Base-by-base conservation (phyloP, 164 flowering plant species). In the Tetracentron sinense region DNA sequence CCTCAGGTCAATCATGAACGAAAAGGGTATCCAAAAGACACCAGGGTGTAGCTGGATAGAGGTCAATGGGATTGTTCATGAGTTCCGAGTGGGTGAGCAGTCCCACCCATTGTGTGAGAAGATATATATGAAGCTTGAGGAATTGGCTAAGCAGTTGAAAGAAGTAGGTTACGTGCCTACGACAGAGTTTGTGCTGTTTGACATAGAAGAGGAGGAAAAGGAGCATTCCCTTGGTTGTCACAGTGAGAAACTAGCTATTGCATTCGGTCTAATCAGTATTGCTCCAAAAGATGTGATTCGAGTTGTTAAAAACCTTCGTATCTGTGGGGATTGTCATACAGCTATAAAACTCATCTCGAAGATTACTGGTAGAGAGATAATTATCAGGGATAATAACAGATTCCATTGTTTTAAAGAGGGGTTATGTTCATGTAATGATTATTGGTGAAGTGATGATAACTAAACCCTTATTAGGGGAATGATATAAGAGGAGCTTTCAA, bases 11-110 rank as follows among this genome's bases (percentile, higher is more conserved):
- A 23, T 60, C 16, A 75, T 75, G 78, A 65, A 14, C 0, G 42
- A 65, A 22, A 65, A 58, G 23, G 61, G 70, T 8, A 69, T 75
- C 7, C 63, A 46, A 25, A 75, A 75, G 52, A 52, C 64, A 25
- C 78, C 70, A 3, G 78, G 73, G 12, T 75, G 67, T 49, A 75
- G 78, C 62, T 75, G 73, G 75, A 65, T 75, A 51, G 78, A 75
- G 49, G 26, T 72, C 29, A 42, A 61, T 47, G 71, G 75, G 19
- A n/a, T 58, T 26, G 66, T 75, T 69, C 78, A 75, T 42, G 73
- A 72, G 60, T 75, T 75, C 29, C 68, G 30, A 0, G 78, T 75
- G 23, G 78, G 75, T 25, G 73, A 75, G 46, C 22, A 52, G 50
- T 52, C 56, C 6, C 73, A 75, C 35, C 68, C 71, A 0, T 61